phyloP scores from a whole-genome alignment of 495 filamentous ascomycete species.

The Clohesyomyces aquaticus region DNA sequence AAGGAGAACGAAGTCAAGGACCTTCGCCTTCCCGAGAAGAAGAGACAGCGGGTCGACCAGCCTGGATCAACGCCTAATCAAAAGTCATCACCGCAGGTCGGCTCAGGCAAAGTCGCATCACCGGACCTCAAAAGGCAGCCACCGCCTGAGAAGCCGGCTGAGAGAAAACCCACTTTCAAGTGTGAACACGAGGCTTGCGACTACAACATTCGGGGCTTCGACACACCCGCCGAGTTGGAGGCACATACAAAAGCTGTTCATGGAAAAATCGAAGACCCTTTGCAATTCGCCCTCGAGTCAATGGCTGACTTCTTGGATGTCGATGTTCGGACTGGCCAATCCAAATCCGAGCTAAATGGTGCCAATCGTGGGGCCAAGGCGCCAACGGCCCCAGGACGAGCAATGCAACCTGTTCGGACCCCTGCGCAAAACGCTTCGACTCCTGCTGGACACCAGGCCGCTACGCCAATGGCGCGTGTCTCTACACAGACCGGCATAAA shows the following conservation, averaged over 20 bases:
- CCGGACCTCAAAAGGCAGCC: conserved; percentile 54
- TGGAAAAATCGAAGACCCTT: conserved; percentile 56
- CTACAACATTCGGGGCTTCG: conserved; percentile 53
- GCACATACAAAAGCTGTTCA: conserved; percentile 60
- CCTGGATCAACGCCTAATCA: conserved; percentile 39
- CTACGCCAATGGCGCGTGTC: conserved; percentile 37
- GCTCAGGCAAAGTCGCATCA: conserved; percentile 44
- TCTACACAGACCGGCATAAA: conserved; percentile 33
- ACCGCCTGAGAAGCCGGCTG: conserved; percentile 27
- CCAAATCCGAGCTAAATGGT: conserved; percentile 19
- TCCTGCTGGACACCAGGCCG: conserved; percentile 20
- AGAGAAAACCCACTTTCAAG: conserved; percentile 47
- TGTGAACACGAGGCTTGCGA: conserved; percentile 57
- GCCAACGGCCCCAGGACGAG: conserved; percentile 18
- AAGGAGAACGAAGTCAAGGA: conserved; percentile 55
- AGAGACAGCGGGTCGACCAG: conserved; percentile 55
- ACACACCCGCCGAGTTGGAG: conserved; percentile 56
- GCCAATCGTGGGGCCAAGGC: conserved; percentile 21
- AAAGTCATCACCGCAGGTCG: conserved; percentile 54
- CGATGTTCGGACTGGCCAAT: conserved; percentile 48
- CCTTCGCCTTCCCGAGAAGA: conserved; percentile 58
- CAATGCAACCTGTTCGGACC: conserved; percentile 37
- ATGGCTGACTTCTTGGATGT: conserved; percentile 52
- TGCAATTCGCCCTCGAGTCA: conserved; percentile 55
- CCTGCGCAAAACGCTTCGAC: conserved; percentile 39